phyloP scores from a whole-genome alignment of 768 basidiomycete species.

The Phlegmacium glaucopus region DNA sequence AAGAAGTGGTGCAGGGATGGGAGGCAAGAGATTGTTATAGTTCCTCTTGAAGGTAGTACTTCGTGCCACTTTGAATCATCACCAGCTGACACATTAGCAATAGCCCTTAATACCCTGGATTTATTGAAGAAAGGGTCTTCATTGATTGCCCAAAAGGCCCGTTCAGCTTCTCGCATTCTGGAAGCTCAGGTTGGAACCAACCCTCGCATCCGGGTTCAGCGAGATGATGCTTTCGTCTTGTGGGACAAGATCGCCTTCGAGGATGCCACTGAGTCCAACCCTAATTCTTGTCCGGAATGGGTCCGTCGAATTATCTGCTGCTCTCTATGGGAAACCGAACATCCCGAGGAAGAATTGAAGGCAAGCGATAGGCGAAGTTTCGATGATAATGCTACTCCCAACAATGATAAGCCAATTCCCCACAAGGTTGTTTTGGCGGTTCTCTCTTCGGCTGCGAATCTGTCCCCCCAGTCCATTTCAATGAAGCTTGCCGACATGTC shows the following conservation, averaged over 20 bases:
- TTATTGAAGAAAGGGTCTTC: conserved; percentile 88
- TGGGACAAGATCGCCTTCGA: conserved; percentile 72
- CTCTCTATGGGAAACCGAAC: conserved; percentile 69
- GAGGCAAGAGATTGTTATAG: conserved; percentile 72
- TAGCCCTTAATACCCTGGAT: conserved; percentile 89
- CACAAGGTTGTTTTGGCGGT: conserved; percentile 66
- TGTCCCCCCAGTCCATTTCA: conserved; percentile 31
- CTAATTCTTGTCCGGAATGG: conserved; percentile 69
- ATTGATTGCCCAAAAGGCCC: conserved; percentile 75
- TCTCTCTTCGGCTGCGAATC: conserved; percentile 28
- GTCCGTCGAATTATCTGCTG: conserved; percentile 82
- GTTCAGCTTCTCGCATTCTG: conserved; percentile 83
- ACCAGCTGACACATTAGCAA: background rate
- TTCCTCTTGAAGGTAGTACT: conserved; percentile 82
- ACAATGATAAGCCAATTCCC: conserved; percentile 1
- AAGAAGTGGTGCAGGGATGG: conserved; percentile 81
- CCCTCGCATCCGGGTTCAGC: conserved; percentile 76
- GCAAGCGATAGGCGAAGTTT: conserved; percentile 1
- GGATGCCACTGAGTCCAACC: conserved; percentile 23
- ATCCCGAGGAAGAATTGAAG: conserved; percentile 33
- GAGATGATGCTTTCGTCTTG: conserved; percentile 76
- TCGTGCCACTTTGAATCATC: background rate
- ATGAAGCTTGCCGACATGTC: conserved; percentile 28
- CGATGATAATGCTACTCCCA: background rate
- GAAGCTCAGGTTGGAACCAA: conserved; percentile 86